Base-by-base conservation (phyloP, 345 rosid genomes). In the Acer yangbiense region DNA sequence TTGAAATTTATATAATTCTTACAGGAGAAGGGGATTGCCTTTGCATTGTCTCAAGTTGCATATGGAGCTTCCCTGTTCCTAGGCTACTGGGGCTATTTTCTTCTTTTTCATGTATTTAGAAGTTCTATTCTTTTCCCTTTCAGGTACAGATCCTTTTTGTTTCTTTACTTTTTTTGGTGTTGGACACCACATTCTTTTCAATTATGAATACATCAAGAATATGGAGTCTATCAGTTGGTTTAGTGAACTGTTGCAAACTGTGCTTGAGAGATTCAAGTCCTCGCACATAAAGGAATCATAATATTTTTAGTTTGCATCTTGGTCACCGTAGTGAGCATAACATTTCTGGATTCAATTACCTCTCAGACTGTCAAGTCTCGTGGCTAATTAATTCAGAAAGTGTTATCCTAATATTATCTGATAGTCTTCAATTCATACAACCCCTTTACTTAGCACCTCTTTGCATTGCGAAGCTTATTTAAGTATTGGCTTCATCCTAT, bases 71-170 rank as follows among this genome's bases (percentile, higher is more conserved):
- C 87, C 87, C 75, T 94, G 55, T 87, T 90, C 76, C 23, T 93
- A 66, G 94, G 98, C 80, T 93, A 97, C 72, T 97, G 98, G 99
- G 85, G 90, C 48, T 97, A 89, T 84, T 97, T 92, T 83, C 90
- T 96, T 74, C 68, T 88, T 68, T 77, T 70, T 61, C 61, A 76
- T 85, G 84, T 77, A 68, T 90, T 75, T 80, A 86, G 77, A 82
- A 82, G 81, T 81, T 78, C 82, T 39, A 85, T 84, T 77, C 89
- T 94, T 78, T 86, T 97, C 58, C 98, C 98, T 80, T 93, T 94
- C 88, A 97, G 98, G 99, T 90, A 87, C 78, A 32, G 18, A 48
- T 75, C 48, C 66, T 67, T 72, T 81, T 74, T 68, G 20, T 7
- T 60, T 60, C 21, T 20, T 21, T 7, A 60, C 21, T 20, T 58